These are phyloP conservation scores for Metarhizium anisopliae DNA, from an alignment of 2,329 filamentous ascomycete species.

Conservation along the genomic window DNA sequence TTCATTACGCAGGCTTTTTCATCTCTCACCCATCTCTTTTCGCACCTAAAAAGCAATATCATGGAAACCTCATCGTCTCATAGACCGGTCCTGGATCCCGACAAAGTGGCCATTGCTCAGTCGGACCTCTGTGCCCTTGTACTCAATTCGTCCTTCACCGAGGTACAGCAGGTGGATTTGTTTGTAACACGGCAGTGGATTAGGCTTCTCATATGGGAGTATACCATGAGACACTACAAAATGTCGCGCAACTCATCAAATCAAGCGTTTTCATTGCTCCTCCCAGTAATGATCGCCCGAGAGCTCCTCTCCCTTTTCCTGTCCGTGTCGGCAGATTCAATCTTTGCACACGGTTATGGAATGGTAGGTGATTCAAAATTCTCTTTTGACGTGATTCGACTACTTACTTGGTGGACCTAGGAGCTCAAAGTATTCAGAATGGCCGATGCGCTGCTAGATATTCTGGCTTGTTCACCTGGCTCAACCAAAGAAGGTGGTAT, in stretches of 20 bases:
- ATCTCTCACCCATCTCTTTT: constrained; percentile 15
- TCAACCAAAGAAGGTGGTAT: too few relatives aligned
- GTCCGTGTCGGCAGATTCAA: constrained; percentile 9
- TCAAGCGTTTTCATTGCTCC: too few relatives aligned
- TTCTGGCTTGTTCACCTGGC: constrained; percentile 4
- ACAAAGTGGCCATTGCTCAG: constrained; percentile 14
- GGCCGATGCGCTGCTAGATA: constrained; percentile 16
- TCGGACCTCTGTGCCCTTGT: constrained; percentile 10
- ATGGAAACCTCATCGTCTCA: constrained; percentile 9
- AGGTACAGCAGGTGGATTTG: constrained; percentile 16
- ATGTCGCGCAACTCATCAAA: constrained; percentile 14
- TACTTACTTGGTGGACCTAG: constrained; percentile 4
- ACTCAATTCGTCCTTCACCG: constrained; percentile 10
- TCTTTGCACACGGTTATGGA: constrained; percentile 17
- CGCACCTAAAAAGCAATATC: constrained; percentile 14
- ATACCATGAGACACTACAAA: constrained; percentile 16
- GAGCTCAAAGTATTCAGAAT: constrained; percentile 16
- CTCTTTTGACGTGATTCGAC: background rate
- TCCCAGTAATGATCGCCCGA: constrained; percentile 9
- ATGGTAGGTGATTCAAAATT: constrained; percentile 10
- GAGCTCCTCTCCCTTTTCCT: constrained; percentile 13
- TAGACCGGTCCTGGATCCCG: constrained; percentile 10
- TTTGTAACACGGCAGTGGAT: constrained; percentile 21
- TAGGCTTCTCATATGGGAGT: constrained; percentile 18
- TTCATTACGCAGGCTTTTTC: constrained; percentile 13